Base-by-base conservation (phyloP, 495 filamentous ascomycete genomes). In the Pseudoneurospora amorphoporcata region DNA sequence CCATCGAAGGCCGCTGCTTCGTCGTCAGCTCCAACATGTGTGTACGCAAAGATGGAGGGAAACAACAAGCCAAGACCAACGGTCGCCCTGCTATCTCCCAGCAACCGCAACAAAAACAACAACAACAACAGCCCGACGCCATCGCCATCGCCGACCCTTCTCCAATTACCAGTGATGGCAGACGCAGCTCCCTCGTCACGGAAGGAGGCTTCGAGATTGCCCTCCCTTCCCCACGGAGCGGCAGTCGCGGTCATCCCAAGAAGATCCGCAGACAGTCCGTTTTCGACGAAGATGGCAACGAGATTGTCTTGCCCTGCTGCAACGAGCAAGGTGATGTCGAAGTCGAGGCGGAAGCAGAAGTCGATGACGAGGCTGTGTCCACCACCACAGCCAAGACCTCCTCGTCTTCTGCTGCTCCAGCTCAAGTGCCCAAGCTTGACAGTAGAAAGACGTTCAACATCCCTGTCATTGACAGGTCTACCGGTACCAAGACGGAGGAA, bases 21-120 rank as follows among this genome's bases (percentile, higher is more conserved):
- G 94, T 98, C n/a, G 81, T 98, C 2, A 92, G 89, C 73, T 88
- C 91, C 12, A 98, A 97, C 79, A 94, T 97, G 82, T 95, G 91
- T 77, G 87, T 93, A 3, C 86, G 81, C 8, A 71, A 75, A 10
- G 53, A 70, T 10, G 71, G 68, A 2, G 5, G 14, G 0, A 23
- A 71, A 14, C 32, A 68, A 32, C 10, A 41, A 14, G 29, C 68
- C 58, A 40, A 40, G 8, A 69, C 40, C 65, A 45, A 68, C 73
- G 32, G 37, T 70, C 16, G 72, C 39, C 41, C 14, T 12, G 53
- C 41, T 39, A 23, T 58, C 58, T 10, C 19, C 23, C 23, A 17
- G n/a, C 37, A 35, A 17, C 42, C 17, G 32, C 37, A 70, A n/a
- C n/a, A n/a, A n/a, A n/a, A n/a, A n/a, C n/a, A n/a, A n/a, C n/a